A percentile compares a stretch with the other conserved stretches of the same genome.
phyloP scores from a whole-genome alignment of 306 rosid genomes.

The Morella rubra region DNA sequence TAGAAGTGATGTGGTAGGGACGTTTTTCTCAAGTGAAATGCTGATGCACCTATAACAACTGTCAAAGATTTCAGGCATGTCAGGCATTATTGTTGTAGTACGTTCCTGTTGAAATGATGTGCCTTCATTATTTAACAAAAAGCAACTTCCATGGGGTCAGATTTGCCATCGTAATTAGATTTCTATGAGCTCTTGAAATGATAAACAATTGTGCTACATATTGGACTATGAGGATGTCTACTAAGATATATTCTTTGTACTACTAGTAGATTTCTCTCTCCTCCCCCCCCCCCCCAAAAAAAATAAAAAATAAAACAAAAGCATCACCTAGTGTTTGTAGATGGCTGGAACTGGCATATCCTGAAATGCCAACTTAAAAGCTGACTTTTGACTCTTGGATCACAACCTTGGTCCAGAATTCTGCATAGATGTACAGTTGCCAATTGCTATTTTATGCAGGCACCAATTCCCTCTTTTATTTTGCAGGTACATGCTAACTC shows the following conservation, averaged over 20 bases:
- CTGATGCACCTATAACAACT: not conserved
- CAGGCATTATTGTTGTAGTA: constrained; percentile 20
- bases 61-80: constrained; percentile 2
- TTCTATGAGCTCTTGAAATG: not conserved
- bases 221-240: too few relatives aligned
- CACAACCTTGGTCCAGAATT: constrained; percentile 7
- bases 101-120: not conserved
- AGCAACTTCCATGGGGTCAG: not conserved
- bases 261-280: too few relatives aligned
- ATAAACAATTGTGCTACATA: not conserved
- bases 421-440: constrained; percentile 10
- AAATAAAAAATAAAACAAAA: too few relatives aligned
- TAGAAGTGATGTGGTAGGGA: not conserved
- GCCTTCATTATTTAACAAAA: not conserved
- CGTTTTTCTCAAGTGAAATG: not conserved
- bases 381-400: constrained; percentile 4
- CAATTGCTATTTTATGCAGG: not conserved
- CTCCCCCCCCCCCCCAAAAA: too few relatives aligned
- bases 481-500: constrained; percentile 87
- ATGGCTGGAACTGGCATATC: not conserved
- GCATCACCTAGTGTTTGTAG: not conserved
- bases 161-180: not conserved
- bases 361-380: not conserved
- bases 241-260: too few relatives aligned
- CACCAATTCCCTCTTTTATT: constrained; percentile 1